phyloP scores from a whole-genome alignment of 768 basidiomycete genomes.

The Mycena haematopus region DNA sequence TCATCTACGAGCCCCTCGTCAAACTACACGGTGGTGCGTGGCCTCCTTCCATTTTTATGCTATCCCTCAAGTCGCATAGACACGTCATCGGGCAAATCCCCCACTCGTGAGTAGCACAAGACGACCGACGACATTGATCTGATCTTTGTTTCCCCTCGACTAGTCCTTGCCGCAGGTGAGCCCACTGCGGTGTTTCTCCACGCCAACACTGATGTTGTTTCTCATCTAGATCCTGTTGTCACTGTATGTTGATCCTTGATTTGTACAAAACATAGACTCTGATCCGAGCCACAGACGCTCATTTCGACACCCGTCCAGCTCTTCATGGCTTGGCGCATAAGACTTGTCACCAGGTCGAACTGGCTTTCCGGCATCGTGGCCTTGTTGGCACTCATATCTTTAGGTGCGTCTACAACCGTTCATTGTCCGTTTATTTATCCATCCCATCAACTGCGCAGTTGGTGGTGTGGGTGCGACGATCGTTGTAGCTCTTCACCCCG shows the following conservation, averaged over 20 bases:
- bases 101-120: not conserved
- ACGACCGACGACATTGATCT: not conserved
- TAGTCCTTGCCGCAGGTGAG: constrained; percentile 23
- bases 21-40: constrained; percentile 16
- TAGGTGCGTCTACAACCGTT: constrained; percentile 10
- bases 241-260: constrained; percentile 8
- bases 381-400: constrained; percentile 14
- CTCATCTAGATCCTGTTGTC: constrained; percentile 21
- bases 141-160: not conserved
- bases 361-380: constrained; percentile 20
- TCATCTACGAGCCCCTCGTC: constrained; percentile 29
- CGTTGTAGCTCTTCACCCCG: not conserved
- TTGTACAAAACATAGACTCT: not conserved
- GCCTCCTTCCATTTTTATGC: too few species aligned
- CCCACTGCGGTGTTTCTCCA: not conserved
- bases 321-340: constrained; percentile 30
- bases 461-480: constrained; percentile 15
- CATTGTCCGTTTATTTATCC: not conserved
- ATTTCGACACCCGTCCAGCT: constrained; percentile 29
- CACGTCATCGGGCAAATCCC: not conserved
- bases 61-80: not conserved
- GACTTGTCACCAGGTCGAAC: constrained; percentile 13
- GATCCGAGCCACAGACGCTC: not conserved
- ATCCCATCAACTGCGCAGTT: not conserved
- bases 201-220: not conserved